phyloP scores from a whole-genome alignment of 2,329 filamentous ascomycete genomes.

The Lachnellula subtilissima region DNA sequence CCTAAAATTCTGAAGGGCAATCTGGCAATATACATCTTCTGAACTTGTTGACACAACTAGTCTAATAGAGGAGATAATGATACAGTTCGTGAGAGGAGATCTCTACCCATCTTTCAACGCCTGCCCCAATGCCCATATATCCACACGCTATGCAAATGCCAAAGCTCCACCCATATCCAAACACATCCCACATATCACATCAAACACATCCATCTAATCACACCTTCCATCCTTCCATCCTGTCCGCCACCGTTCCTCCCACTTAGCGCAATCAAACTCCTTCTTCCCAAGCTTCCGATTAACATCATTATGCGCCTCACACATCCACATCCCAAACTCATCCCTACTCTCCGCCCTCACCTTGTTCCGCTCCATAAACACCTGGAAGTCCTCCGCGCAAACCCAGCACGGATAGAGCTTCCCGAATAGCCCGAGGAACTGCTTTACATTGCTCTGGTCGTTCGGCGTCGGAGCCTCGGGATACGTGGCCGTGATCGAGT shows the following conservation, averaged over 20 bases:
- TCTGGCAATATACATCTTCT: too few species aligned
- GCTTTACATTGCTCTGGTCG: slow-evolving; percentile 70
- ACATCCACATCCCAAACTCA: slow-evolving; percentile 79
- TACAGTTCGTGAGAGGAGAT: slow-evolving; percentile 6
- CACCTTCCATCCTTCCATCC: slow-evolving; percentile 72
- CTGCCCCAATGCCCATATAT: neutral
- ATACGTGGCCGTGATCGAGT: slow-evolving; percentile 85
- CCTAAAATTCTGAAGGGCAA: too few species aligned
- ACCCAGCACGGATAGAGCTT: slow-evolving; percentile 93
- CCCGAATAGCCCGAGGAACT: slow-evolving; percentile 77
- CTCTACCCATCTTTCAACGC: neutral
- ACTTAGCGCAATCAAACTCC: slow-evolving; percentile 80
- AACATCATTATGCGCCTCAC: slow-evolving; percentile 81
- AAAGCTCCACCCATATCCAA: neutral
- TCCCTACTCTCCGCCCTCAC: slow-evolving; percentile 55
- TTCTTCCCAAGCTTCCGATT: slow-evolving; percentile 87
- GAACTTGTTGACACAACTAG: neutral
- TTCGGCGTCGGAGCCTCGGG: slow-evolving; percentile 61
- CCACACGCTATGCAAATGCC: slow-evolving; percentile 1
- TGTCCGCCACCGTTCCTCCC: slow-evolving; percentile 93
- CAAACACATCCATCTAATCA: slow-evolving; percentile 35
- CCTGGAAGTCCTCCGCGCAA: slow-evolving; percentile 86
- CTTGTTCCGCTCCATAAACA: slow-evolving; percentile 64
- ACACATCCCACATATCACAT: neutral
- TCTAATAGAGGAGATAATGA: neutral